Evolutionary conservation across 768 basidiomycete genomes (phyloP).

Genomic region (Serendipita sp.): DNA sequence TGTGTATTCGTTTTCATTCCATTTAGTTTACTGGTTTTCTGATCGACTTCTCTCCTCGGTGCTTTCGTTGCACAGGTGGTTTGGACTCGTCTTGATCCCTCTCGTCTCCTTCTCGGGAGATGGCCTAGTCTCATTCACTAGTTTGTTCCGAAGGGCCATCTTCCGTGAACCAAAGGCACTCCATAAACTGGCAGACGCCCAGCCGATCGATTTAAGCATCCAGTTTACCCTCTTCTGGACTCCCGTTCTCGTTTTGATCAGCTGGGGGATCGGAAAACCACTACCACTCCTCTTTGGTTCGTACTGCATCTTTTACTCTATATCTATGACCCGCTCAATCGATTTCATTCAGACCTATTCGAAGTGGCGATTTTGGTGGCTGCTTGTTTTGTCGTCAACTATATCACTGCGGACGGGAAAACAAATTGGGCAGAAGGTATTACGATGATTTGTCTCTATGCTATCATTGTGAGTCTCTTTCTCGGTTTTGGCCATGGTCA

Average conservation of each 20-base stretch:
- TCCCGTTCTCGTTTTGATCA: conserved; percentile 51
- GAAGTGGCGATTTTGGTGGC: conserved; percentile 50
- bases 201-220: conserved; percentile 61
- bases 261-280: conserved; percentile 48
- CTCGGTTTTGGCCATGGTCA: background rate
- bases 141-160: conserved; percentile 26
- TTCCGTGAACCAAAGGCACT: conserved; percentile 27
- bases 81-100: conserved; percentile 55
- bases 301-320: conserved; percentile 11
- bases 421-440: conserved; percentile 66
- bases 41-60: background rate
- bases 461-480: conserved; percentile 31
- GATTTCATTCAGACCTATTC: conserved; percentile 35
- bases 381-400: conserved; percentile 62
- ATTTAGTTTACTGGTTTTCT: background rate
- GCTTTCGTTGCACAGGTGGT: conserved; percentile 33
- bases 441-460: conserved; percentile 49
- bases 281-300: conserved; percentile 52
- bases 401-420: conserved; percentile 60
- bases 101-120: conserved; percentile 60
- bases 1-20: conserved; percentile 19
- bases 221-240: conserved; percentile 70
- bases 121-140: conserved; percentile 40
- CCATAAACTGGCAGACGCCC: conserved; percentile 42
- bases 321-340: background rate